Conservation (phyloP, 1,284 basidiomycete species). For the Uromyces viciae-fabae region DNA sequence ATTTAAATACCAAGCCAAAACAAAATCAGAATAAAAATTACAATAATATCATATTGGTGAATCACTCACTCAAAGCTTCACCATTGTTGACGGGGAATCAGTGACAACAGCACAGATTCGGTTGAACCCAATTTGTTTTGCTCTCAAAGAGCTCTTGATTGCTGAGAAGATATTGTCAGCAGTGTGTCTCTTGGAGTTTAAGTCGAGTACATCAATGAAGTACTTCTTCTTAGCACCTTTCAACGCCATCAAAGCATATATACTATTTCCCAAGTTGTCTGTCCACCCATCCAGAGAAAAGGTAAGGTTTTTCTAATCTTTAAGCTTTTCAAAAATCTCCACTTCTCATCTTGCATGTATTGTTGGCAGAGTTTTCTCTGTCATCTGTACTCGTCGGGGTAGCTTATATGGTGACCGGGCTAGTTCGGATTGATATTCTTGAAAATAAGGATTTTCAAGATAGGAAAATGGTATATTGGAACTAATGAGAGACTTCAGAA, state of each 20-base stretch:
- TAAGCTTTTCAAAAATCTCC: neutral
- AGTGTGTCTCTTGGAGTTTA: neutral
- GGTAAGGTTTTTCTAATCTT: neutral
- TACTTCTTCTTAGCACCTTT: neutral
- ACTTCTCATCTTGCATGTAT: neutral
- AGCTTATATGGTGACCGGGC: neutral
- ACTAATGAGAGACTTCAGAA: conserved; percentile 1
- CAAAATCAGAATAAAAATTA: neutral
- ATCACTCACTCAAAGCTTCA: conserved; percentile 8
- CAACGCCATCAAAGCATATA: neutral
- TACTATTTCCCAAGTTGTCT: conserved; percentile 3
- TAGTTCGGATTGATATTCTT: conserved; percentile 6
- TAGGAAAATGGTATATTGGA: neutral
- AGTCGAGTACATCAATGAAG: conserved; percentile 24
- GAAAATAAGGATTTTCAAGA: conserved; percentile 16
- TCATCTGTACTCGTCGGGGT: neutral
- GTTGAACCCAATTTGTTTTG: neutral
- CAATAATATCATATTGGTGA: neutral
- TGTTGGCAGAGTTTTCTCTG: neutral
- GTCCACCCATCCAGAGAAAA: conserved; percentile 27
- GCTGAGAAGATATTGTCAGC: conserved; percentile 4
- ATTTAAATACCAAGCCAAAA: neutral
- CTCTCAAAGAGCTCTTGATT: neutral
- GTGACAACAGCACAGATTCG: neutral
- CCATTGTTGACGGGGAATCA: conserved; percentile 5